Evolutionary conservation across 2,329 filamentous ascomycete genomes (phyloP).

Genomic region (Cryoendolithus antarcticus): DNA sequence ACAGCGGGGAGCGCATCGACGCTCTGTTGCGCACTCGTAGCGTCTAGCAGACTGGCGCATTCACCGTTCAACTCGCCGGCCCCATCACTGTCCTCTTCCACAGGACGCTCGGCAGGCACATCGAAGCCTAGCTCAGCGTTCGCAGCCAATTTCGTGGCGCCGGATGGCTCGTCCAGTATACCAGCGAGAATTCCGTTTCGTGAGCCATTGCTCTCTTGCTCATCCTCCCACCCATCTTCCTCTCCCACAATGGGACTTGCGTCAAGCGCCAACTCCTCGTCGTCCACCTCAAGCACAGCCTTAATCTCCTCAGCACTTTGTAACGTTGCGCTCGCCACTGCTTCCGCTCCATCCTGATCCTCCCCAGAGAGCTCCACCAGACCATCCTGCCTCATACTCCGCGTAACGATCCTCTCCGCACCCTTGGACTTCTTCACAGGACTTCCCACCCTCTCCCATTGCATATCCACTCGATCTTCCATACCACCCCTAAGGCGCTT

Average conservation of each 20-base stretch:
- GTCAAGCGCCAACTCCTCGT: slow-evolving; percentile 4
- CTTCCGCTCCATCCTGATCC: slow-evolving; percentile 6
- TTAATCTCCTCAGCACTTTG: slow-evolving; percentile 3
- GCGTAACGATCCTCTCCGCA: slow-evolving; percentile 16
- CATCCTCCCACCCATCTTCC: slow-evolving; percentile 11
- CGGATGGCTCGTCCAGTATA: too few species aligned
- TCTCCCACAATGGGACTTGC: slow-evolving; percentile 4
- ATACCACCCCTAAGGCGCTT: slow-evolving; percentile 31
- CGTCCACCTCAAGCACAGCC: slow-evolving; percentile 1
- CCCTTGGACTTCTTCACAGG: slow-evolving; percentile 8
- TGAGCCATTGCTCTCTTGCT: slow-evolving; percentile 15
- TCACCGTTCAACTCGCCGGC: too few species aligned
- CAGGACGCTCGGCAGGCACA: too few species aligned
- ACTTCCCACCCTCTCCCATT: slow-evolving; percentile 19
- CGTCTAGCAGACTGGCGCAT: too few species aligned
- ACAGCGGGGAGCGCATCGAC: too few species aligned
- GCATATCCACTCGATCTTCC: slow-evolving; percentile 9
- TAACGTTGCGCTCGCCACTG: too few species aligned
- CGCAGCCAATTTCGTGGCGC: too few species aligned
- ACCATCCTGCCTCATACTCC: slow-evolving; percentile 11
- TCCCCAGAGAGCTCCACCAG: slow-evolving; percentile 13
- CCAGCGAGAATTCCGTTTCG: too few species aligned
- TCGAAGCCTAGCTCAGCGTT: too few species aligned
- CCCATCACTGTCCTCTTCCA: too few species aligned
- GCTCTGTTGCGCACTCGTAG: too few species aligned